These are phyloP conservation scores for Eucalyptus paniculata DNA, from an alignment of 345 rosid species.

Conservation along the genomic window DNA sequence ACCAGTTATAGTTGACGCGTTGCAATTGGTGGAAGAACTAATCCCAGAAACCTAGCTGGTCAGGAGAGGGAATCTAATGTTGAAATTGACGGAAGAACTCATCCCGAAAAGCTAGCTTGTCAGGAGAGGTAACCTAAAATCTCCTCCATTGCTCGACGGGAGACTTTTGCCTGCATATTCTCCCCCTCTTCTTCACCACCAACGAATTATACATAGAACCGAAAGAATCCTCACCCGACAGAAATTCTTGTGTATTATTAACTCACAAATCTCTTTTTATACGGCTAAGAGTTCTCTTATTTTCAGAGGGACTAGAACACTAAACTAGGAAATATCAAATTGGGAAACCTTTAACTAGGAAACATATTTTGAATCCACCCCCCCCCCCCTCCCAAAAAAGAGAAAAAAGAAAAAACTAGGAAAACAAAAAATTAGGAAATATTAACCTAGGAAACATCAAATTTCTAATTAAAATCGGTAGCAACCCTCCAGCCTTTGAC, in stretches of 20 bases:
- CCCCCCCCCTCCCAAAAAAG: fast-evolving
- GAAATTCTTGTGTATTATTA: neutral
- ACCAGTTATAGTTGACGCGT: neutral
- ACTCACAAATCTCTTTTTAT: neutral
- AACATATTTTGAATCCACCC: neutral
- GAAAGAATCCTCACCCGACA: neutral
- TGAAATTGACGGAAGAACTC: neutral
- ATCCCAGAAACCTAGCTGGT: neutral
- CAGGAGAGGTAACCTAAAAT: neutral
- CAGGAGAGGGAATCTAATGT: neutral
- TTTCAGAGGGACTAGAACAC: neutral
- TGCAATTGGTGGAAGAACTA: neutral
- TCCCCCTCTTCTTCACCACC: neutral
- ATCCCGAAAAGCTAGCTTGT: neutral
- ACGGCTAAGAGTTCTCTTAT: neutral
- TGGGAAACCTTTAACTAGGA: neutral
- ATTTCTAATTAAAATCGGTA: too few relatives aligned
- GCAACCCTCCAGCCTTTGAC: neutral
- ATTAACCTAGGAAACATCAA: neutral
- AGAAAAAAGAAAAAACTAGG: neutral
- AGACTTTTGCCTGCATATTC: neutral
- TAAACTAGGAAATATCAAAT: neutral
- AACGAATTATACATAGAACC: neutral
- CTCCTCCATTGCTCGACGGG: neutral
- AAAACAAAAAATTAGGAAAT: neutral